phyloP scores from a whole-genome alignment of 805 yeast genomes.

The Sporopachydermia quercuum region DNA sequence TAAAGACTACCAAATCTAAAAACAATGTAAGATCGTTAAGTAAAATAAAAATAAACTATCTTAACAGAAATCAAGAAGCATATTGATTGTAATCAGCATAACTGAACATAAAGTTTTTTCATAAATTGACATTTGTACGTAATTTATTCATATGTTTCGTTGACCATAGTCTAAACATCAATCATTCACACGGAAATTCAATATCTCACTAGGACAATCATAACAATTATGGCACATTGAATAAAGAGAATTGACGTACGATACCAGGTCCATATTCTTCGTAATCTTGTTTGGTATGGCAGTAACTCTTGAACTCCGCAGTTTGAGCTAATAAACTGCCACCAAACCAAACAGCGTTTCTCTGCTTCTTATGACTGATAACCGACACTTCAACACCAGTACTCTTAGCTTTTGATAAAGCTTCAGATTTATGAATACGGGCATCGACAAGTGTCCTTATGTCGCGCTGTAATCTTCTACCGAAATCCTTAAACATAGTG shows the following conservation, averaged over 20 bases:
- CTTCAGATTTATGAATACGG: constrained; percentile 73
- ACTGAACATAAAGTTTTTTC: too few relatives aligned
- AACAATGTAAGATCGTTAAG: too few relatives aligned
- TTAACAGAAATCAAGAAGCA: too few relatives aligned
- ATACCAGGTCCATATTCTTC: constrained; percentile 97
- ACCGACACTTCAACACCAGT: constrained; percentile 97
- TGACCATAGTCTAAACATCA: too few relatives aligned
- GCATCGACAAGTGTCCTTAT: constrained; percentile 75
- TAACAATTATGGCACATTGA: constrained; percentile 58
- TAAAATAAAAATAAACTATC: too few relatives aligned
- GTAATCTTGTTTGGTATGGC: constrained; percentile 93
- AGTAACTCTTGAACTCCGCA: constrained; percentile 87
- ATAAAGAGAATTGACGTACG: constrained; percentile 90
- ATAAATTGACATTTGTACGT: too few relatives aligned
- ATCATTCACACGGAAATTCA: too few relatives aligned
- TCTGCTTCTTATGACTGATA: constrained; percentile 90
- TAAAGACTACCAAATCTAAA: too few relatives aligned
- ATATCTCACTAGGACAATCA: too few relatives aligned
- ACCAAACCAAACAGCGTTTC: constrained; percentile 99
- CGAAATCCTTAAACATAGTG: constrained; percentile 97
- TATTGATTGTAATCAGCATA: too few relatives aligned
- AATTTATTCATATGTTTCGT: too few relatives aligned
- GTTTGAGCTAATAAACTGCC: constrained; percentile 96
- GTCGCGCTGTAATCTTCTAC: constrained; percentile 94
- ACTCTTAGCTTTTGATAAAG: constrained; percentile 56